phyloP scores from a whole-genome alignment of 2,329 filamentous ascomycete genomes.

The Periconia digitata region DNA sequence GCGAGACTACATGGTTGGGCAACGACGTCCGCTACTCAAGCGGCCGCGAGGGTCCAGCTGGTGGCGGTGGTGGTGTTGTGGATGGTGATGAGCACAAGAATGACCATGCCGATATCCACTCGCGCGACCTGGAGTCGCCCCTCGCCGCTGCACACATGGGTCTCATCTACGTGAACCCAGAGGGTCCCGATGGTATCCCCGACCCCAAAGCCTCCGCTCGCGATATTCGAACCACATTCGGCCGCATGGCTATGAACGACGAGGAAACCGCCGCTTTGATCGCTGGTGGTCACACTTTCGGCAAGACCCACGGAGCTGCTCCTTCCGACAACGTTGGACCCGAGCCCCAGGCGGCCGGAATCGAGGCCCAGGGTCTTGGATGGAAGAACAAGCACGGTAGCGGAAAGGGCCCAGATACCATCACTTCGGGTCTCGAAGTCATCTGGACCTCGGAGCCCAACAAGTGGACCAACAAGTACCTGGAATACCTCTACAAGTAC shows the following conservation, averaged over 20 bases:
- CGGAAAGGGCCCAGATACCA: constrained; percentile 72
- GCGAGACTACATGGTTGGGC: constrained; percentile 72
- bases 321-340: constrained; percentile 64
- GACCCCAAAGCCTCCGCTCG: constrained; percentile 68
- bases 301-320: constrained; percentile 78
- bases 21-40: constrained; percentile 69
- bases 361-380: constrained; percentile 71
- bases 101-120: constrained; percentile 46
- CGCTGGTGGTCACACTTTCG: constrained; percentile 75
- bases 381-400: constrained; percentile 67
- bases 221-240: constrained; percentile 75
- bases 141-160: constrained; percentile 72
- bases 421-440: constrained; percentile 77
- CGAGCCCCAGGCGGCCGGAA: constrained; percentile 65
- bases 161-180: constrained; percentile 80
- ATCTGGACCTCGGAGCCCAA: constrained; percentile 76
- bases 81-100: constrained; percentile 34
- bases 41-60: constrained; percentile 51
- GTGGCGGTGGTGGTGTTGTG: constrained; percentile 45
- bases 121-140: constrained; percentile 67
- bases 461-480: constrained; percentile 74
- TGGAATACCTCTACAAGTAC: constrained; percentile 76
- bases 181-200: constrained; percentile 70
- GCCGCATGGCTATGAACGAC: constrained; percentile 81
- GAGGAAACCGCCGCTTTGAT: constrained; percentile 81